These are phyloP conservation scores for Fusarium hainanense DNA, from an alignment of 2,329 filamentous ascomycete species.

Conservation along the genomic window DNA sequence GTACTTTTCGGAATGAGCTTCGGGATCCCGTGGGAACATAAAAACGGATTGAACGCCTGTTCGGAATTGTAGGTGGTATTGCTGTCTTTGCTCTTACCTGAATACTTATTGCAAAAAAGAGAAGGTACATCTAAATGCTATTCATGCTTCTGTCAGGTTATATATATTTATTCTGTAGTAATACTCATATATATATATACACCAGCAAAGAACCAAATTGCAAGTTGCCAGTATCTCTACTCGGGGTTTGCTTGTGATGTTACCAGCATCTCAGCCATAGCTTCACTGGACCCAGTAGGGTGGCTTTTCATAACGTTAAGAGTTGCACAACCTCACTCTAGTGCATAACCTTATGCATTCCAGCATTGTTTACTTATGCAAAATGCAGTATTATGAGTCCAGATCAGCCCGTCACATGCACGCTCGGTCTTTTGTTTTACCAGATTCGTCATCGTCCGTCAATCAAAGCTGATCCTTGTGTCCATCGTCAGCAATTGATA, in stretches of 20 bases:
- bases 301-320: no score
- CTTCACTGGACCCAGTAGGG: no score
- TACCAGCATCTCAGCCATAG: no score
- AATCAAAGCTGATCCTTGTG: not conserved
- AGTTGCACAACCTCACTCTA: rapidly evolving
- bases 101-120: not conserved
- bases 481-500: not conserved
- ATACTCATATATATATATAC: rapidly evolving
- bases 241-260: no score
- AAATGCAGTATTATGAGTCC: rapidly evolving
- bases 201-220: no score
- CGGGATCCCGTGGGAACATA: slow-evolving; percentile 69
- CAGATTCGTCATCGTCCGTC: not conserved
- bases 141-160: no score
- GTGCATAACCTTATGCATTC: not conserved
- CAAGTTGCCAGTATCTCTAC: no score
- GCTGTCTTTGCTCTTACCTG: slow-evolving; percentile 53
- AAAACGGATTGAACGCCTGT: slow-evolving; percentile 58
- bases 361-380: not conserved
- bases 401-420: not conserved
- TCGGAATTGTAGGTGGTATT: slow-evolving; percentile 55
- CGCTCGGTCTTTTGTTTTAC: not conserved
- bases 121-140: not conserved
- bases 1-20: slow-evolving; percentile 92
- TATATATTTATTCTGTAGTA: rapidly evolving